phyloP scores from a whole-genome alignment of 441 rosid species.

The Rhodomyrtus psidioides region DNA sequence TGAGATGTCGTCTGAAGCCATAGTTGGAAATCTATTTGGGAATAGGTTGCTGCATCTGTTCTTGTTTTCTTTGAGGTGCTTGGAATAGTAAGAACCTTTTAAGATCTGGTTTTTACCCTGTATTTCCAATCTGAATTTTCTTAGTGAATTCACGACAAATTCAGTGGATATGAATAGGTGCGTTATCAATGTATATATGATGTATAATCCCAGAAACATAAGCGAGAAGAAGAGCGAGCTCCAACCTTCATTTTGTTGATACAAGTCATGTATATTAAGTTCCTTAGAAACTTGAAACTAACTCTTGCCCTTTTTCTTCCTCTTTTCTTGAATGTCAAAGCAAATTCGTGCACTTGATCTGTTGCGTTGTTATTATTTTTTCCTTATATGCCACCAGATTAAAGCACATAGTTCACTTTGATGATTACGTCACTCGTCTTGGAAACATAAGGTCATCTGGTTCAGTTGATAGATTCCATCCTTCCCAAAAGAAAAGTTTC shows the following conservation, averaged over 20 bases:
- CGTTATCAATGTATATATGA: background rate
- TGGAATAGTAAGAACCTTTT: background rate
- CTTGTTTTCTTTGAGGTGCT: background rate
- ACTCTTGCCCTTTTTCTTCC: background rate
- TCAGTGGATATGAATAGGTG: background rate
- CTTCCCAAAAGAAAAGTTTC: background rate
- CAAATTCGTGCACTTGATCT: background rate
- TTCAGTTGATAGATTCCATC: background rate
- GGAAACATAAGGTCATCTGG: background rate
- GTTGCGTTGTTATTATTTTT: background rate
- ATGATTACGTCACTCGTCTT: background rate
- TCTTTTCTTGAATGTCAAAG: background rate
- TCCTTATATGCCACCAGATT: background rate
- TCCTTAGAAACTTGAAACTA: background rate
- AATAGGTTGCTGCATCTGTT: background rate
- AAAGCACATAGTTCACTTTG: background rate
- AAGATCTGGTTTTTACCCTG: background rate
- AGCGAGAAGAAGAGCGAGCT: background rate
- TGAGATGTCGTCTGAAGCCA: background rate
- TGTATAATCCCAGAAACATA: background rate
- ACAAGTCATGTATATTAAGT: background rate
- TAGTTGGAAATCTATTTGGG: background rate
- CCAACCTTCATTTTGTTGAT: background rate
- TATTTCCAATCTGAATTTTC: background rate
- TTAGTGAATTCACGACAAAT: background rate